Evolutionary conservation across 192 early-diverging fungal genomes (phyloP), one percentile per base, ranked within the genome.

Genomic region (Dispira simplex): DNA sequence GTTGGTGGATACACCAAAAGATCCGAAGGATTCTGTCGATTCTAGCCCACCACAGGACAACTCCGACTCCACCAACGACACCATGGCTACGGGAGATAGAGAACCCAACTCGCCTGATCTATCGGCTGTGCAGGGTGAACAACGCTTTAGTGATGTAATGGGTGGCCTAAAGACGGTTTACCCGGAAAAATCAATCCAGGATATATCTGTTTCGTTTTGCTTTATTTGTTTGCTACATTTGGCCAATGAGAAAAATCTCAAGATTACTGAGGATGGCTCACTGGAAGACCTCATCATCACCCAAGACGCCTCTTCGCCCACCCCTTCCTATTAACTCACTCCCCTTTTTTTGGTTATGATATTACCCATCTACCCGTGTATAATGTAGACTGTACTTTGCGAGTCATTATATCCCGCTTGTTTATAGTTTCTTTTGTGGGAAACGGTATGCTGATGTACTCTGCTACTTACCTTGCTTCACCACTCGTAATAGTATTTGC

Each of bases 221-320:
- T 98, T 98, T 71, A 97, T 98, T 64, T 95, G 93, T 65, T 70
- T 98, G 56, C 72, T 98, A 65, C 95, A 98, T 81, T 70, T 98
- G 66, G 93, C 93, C 43, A 96, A 98, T 69, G 95, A 97, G 71
- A 84, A 91, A 68, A 83, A 86, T 60, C 72, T 97, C 66, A 64
- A 66, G 26, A 85, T 94, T 52, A 73, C 71, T 23, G 76, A 71
- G 45, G 77, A 81, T 51, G 58, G 48, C 27, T 66, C 66, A 43
- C 67, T 80, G 75, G 53, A 67, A 32, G 79, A 81, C 32, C 70
- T 81, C 18, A 66, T 74, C 12, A 76, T 81, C 16, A 60, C 64
- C 18, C 77, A 78, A 63, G 76, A 76, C 63, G 53, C 45, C 49
- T 27, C 25, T 18, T 20, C n/a, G 20, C n/a, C 21, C 26, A 57